Evolutionary conservation across 192 early-diverging fungal species (phyloP).

Genomic region (Gaertneriomyces semiglobifer): DNA sequence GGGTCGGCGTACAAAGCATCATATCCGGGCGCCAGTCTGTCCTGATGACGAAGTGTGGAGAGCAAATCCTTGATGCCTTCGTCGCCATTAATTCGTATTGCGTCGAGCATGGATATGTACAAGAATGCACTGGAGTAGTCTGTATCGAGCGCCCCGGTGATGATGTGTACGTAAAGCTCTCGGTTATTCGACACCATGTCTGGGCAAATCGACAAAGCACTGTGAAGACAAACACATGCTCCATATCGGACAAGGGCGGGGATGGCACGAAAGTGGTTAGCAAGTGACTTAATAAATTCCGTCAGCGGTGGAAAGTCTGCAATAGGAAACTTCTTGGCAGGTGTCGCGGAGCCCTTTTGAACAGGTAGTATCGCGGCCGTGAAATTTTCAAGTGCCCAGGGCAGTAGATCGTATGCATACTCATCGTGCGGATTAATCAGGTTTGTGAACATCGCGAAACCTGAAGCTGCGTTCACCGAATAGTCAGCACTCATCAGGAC

Average conservation of each 20-base stretch:
- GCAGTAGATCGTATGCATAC: constrained; percentile 50
- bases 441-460: constrained; percentile 45
- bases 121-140: constrained; percentile 50
- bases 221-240: constrained; percentile 45
- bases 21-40: constrained; percentile 3
- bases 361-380: constrained; percentile 20
- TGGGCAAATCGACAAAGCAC: constrained; percentile 40
- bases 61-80: constrained; percentile 25
- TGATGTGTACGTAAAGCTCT: constrained; percentile 37
- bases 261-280: constrained; percentile 52
- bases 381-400: constrained; percentile 52
- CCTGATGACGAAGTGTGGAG: constrained; percentile 16
- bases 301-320: constrained; percentile 31
- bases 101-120: constrained; percentile 49
- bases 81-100: neutral
- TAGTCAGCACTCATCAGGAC: neutral
- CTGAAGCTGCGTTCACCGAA: constrained; percentile 22
- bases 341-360: constrained; percentile 8
- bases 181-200: constrained; percentile 30
- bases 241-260: constrained; percentile 54
- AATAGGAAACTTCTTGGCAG: constrained; percentile 26
- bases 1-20: constrained; percentile 32
- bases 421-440: constrained; percentile 50
- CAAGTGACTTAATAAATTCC: constrained; percentile 44
- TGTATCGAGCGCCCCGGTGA: constrained; percentile 52